Evolutionary conservation across 1,284 basidiomycete species (phyloP), one percentile per base, ranked within the genome.

Genomic region (Cerioporus squamosus): DNA sequence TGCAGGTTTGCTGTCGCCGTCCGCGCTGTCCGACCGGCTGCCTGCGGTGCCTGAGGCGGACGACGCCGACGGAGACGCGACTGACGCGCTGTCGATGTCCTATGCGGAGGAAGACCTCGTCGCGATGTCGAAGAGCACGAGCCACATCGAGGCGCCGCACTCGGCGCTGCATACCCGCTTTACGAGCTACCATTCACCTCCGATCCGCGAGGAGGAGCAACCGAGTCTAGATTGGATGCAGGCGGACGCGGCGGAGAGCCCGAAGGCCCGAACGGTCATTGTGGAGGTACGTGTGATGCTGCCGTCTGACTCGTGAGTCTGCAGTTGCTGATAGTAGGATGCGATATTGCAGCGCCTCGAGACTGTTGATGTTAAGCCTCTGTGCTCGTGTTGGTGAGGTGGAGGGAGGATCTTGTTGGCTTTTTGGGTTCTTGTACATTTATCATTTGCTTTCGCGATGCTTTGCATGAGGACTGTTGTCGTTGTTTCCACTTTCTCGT

Each of bases 41-140:
- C 73, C 82, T 0, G 81, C 82, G 3, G 82, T 88, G 9, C 81
- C 75, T 5, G 62, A 64, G 54, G 57, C 54, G 29, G 88, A 88
- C 68, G 59, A 64, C 42, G 22, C 8, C n/a, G 55, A 49, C 12
- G 33, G n/a, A 15, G 79, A 73, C 39, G 66, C 33, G 33, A 36
- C 33, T 3, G 33, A 69, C 70, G 61, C 84, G 39, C 72, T 81
- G 45, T 79, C 80, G 40, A 76, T 64, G 57, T 72, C 68, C 8
- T 66, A 86, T 57, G 81, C 79, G n/a, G 90, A 91, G 67, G 88
- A 90, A 60, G 90, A 91, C 66, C 71, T 91, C 53, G 84, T 84
- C 17, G 81, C 82, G 15, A 81, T 91, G 78, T 91, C 89, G 3
- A 90, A 87, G 74, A 90, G 88, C 3, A 83, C 84, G 64, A 86